Evolutionary conservation across 192 early-diverging fungal genomes (phyloP).

Genomic region (Chytriomyces sp.): DNA sequence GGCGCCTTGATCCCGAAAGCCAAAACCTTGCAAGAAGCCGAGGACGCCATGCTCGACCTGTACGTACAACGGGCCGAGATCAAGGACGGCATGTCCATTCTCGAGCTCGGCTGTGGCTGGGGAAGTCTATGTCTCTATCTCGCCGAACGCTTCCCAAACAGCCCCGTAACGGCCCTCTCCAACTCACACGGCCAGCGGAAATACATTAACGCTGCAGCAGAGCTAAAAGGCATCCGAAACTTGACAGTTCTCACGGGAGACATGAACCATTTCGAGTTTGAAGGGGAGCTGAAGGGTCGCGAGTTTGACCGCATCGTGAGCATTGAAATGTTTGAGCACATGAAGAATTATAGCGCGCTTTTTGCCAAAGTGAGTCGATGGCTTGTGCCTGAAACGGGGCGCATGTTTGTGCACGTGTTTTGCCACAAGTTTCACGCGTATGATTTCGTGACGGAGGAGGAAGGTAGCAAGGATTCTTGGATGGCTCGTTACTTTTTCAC

Average conservation of each 20-base stretch:
- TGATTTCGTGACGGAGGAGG: slow-evolving; percentile 61
- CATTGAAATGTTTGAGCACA: slow-evolving; percentile 70
- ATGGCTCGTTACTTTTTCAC: slow-evolving; percentile 71
- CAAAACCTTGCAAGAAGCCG: slow-evolving; percentile 57
- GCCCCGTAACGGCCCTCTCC: slow-evolving; percentile 58
- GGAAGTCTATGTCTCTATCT: slow-evolving; percentile 63
- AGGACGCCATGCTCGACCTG: slow-evolving; percentile 63
- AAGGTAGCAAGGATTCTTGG: slow-evolving; percentile 43
- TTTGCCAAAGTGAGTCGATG: slow-evolving; percentile 62
- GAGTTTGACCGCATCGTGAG: slow-evolving; percentile 59
- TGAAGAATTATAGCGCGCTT: slow-evolving; percentile 66
- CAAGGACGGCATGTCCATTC: slow-evolving; percentile 60
- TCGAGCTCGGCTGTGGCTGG: slow-evolving; percentile 74
- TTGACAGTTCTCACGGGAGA: slow-evolving; percentile 62
- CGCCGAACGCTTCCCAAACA: slow-evolving; percentile 64
- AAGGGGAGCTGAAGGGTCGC: slow-evolving; percentile 9
- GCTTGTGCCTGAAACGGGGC: slow-evolving; percentile 61
- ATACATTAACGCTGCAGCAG: slow-evolving; percentile 51
- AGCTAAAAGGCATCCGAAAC: slow-evolving; percentile 54
- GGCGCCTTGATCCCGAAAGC: background rate
- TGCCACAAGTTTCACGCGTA: slow-evolving; percentile 61
- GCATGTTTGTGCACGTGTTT: slow-evolving; percentile 70
- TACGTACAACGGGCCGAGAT: slow-evolving; percentile 59
- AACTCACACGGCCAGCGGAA: slow-evolving; percentile 65
- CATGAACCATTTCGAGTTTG: slow-evolving; percentile 57